Evolutionary conservation across 495 filamentous ascomycete species (phyloP).

Genomic region (Penicillium desertorum): DNA sequence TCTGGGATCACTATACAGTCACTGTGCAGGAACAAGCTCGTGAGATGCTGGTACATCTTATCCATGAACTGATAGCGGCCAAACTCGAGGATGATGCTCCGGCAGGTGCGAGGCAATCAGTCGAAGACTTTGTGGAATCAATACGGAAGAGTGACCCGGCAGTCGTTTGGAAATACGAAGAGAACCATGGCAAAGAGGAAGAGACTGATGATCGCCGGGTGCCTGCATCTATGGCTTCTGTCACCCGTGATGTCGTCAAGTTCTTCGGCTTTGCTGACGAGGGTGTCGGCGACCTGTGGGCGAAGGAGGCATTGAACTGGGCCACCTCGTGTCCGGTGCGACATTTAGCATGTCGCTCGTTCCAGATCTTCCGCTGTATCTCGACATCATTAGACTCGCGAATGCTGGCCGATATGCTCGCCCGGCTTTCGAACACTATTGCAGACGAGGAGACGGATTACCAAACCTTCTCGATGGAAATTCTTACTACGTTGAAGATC

Average conservation of each 20-base stretch:
- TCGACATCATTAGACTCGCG: slow-evolving; percentile 82
- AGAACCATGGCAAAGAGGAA: slow-evolving; percentile 74
- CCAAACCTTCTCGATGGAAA: slow-evolving; percentile 96
- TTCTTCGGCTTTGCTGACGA: slow-evolving; percentile 84
- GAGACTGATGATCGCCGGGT: slow-evolving; percentile 70
- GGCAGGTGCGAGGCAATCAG: slow-evolving; percentile 62
- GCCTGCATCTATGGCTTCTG: slow-evolving; percentile 79
- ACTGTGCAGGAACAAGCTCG: slow-evolving; percentile 94
- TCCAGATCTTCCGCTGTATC: slow-evolving; percentile 95
- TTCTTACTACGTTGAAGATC: slow-evolving; percentile 86
- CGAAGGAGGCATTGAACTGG: slow-evolving; percentile 85
- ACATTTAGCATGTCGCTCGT: slow-evolving; percentile 92
- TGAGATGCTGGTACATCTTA: slow-evolving; percentile 96
- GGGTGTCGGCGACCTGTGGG: slow-evolving; percentile 87
- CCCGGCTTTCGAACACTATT: slow-evolving; percentile 90
- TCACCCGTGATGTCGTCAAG: slow-evolving; percentile 76
- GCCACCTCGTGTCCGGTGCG: slow-evolving; percentile 95
- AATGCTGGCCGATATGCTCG: slow-evolving; percentile 96
- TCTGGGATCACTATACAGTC: slow-evolving; percentile 96
- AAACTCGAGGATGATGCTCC: slow-evolving; percentile 74
- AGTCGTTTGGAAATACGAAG: slow-evolving; percentile 92
- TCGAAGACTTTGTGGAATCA: slow-evolving; percentile 87
- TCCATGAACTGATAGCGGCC: slow-evolving; percentile 94
- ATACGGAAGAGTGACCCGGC: slow-evolving; percentile 81
- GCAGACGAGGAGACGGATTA: slow-evolving; percentile 89